Evolutionary conservation across 352 stramenopile genomes (phyloP).

Genomic region (Phytophthora meadii): DNA sequence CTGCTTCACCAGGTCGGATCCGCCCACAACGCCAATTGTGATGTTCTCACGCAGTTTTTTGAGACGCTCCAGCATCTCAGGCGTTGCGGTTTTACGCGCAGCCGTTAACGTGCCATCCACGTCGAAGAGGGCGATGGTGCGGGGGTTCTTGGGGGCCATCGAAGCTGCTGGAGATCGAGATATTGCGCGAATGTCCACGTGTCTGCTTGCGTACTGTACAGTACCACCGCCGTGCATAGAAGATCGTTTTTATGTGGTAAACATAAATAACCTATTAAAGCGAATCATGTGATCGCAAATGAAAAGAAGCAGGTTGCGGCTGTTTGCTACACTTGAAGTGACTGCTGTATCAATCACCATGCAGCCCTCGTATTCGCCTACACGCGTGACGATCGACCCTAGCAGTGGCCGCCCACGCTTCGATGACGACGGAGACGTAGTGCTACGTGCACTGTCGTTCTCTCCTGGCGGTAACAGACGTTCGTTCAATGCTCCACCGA

Average conservation of each 20-base stretch:
- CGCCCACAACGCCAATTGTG: conserved; percentile 98
- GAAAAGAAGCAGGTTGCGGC: not conserved
- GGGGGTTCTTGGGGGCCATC: conserved; percentile 81
- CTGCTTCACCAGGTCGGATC: conserved; percentile 99
- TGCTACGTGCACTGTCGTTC: conserved; percentile 37
- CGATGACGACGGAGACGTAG: conserved; percentile 40
- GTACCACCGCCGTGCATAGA: not conserved
- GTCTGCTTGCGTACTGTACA: not conserved
- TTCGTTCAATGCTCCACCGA: not conserved
- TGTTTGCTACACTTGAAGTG: not conserved
- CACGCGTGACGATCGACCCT: conserved; percentile 48
- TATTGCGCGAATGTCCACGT: conserved; percentile 23
- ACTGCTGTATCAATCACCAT: conserved; percentile 19
- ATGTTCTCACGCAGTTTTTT: conserved; percentile 93
- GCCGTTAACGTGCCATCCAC: conserved; percentile 98
- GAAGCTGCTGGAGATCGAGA: conserved; percentile 4
- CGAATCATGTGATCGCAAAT: not conserved
- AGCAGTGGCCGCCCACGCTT: conserved; percentile 39
- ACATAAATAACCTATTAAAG: not conserved
- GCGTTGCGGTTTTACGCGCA: conserved; percentile 90
- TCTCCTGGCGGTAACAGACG: conserved; percentile 13
- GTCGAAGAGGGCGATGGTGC: conserved; percentile 98
- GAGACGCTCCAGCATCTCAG: conserved; percentile 95
- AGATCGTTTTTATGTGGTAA: conserved; percentile 15
- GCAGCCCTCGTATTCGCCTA: conserved; percentile 55